Evolutionary conservation across 2,329 filamentous ascomycete genomes (phyloP).

Genomic region (Colletotrichum plurivorum): DNA sequence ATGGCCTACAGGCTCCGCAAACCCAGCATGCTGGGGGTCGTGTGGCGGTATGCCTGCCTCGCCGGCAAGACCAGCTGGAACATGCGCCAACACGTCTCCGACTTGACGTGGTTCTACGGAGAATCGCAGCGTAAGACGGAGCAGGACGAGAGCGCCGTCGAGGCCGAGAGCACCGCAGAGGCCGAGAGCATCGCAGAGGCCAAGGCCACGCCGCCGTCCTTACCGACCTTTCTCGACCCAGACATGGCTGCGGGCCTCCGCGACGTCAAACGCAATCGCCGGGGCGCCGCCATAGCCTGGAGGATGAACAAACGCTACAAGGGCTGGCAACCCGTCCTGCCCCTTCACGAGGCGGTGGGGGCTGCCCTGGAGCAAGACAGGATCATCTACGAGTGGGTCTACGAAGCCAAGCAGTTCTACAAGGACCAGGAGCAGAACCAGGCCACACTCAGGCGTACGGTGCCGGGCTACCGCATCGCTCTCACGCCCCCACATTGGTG

Average conservation of each 20-base stretch:
- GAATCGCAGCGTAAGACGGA: no score
- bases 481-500: not conserved
- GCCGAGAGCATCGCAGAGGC: not conserved
- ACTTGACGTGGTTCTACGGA: conserved; percentile 1
- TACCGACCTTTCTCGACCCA: conserved; percentile 17
- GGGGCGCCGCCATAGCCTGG: not conserved
- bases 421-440: conserved; percentile 1
- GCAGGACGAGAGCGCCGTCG: no score
- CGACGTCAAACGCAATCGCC: not conserved
- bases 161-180: not conserved
- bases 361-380: conserved; percentile 23
- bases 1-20: conserved; percentile 52
- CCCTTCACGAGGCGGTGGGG: conserved; percentile 32
- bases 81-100: conserved; percentile 47
- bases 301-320: not conserved
- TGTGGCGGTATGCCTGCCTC: conserved; percentile 52
- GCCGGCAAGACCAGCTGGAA: conserved; percentile 43
- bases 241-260: not conserved
- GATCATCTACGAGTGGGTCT: conserved; percentile 17
- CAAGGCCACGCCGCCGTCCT: not conserved
- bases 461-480: not conserved
- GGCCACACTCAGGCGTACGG: not conserved
- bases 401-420: conserved; percentile 12
- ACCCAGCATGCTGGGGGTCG: conserved; percentile 48
- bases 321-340: conserved; percentile 4